Percentiles rank a stretch among this genome's conserved stretches.
These are phyloP conservation scores for Trichoderma gracile DNA, from an alignment of 2,329 filamentous ascomycete genomes.

Conservation along the genomic window DNA sequence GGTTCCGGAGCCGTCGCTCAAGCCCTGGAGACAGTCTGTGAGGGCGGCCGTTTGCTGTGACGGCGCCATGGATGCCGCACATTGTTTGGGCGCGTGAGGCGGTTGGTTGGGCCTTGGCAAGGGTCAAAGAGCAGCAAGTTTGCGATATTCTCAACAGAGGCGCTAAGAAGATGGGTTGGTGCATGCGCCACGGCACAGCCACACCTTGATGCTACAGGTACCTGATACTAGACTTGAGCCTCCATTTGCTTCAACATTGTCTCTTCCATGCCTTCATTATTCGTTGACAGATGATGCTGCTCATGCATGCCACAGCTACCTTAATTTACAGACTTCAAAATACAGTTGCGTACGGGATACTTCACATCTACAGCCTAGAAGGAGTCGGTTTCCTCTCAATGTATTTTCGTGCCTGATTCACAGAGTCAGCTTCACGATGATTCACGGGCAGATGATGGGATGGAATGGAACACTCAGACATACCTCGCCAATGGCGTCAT, in stretches of 20 bases:
- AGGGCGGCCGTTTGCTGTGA: constrained; percentile 42
- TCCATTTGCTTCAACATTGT: no score
- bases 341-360: background rate
- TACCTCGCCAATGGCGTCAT: constrained; percentile 31
- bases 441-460: background rate
- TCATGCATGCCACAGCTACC: no score
- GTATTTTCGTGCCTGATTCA: background rate
- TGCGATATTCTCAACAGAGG: background rate
- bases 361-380: background rate
- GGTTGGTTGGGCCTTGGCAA: background rate
- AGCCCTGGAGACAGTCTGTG: constrained; percentile 40
- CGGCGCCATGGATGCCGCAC: constrained; percentile 61
- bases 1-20: constrained; percentile 51
- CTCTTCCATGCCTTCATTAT: no score
- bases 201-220: background rate
- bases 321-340: no score
- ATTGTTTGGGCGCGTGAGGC: constrained; percentile 40
- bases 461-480: background rate
- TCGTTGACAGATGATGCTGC: no score
- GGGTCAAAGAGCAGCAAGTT: background rate
- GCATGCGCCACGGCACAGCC: constrained; percentile 13
- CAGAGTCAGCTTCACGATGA: background rate
- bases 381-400: background rate
- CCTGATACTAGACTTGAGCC: no score
- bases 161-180: background rate